phyloP scores from a whole-genome alignment of 2,329 filamentous ascomycete genomes.

The Fusarium goolgardi region DNA sequence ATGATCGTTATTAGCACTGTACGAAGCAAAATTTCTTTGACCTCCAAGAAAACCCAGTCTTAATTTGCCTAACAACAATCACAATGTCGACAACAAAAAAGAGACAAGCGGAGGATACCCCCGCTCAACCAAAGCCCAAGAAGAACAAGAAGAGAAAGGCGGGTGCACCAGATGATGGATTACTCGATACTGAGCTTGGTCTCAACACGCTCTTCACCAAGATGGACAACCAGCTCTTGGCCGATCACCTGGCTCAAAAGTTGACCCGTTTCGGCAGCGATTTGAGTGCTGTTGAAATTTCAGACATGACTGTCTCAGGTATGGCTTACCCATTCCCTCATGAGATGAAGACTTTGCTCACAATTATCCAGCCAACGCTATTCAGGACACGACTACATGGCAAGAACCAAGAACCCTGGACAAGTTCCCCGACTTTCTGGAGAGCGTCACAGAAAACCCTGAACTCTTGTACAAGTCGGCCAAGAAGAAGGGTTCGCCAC shows the following conservation, averaged over 20 bases:
- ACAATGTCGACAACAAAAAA: conserved; percentile 63
- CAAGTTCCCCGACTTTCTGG: conserved; percentile 82
- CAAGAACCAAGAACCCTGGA: conserved; percentile 73
- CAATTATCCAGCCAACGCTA: conserved; percentile 69
- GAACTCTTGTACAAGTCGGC: conserved; percentile 72
- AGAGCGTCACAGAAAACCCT: conserved; percentile 69
- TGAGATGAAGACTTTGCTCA: conserved; percentile 1
- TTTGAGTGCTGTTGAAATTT: conserved; percentile 83
- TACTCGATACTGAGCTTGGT: conserved; percentile 75
- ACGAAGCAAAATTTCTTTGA: conserved; percentile 42
- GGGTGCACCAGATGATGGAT: conserved; percentile 65
- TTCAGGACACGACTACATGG: conserved; percentile 84
- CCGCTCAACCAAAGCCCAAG: conserved; percentile 52
- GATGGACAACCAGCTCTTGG: conserved; percentile 85
- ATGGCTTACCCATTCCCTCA: conserved; percentile 43
- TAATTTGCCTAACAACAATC: too few relatives aligned
- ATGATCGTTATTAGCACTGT: conserved; percentile 39
- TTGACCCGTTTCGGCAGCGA: conserved; percentile 82
- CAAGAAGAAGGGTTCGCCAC: conserved; percentile 77
- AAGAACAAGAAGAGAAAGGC: conserved; percentile 68
- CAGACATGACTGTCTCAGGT: conserved; percentile 85
- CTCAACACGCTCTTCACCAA: conserved; percentile 83
- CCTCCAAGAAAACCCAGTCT: conserved; percentile 23
- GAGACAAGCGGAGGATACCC: conserved; percentile 65
- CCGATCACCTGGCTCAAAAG: conserved; percentile 86